Percentiles rank a stretch among this genome's conserved stretches.
Conservation (phyloP, 768 basidiomycete species). For the Serendipita sp. region DNA sequence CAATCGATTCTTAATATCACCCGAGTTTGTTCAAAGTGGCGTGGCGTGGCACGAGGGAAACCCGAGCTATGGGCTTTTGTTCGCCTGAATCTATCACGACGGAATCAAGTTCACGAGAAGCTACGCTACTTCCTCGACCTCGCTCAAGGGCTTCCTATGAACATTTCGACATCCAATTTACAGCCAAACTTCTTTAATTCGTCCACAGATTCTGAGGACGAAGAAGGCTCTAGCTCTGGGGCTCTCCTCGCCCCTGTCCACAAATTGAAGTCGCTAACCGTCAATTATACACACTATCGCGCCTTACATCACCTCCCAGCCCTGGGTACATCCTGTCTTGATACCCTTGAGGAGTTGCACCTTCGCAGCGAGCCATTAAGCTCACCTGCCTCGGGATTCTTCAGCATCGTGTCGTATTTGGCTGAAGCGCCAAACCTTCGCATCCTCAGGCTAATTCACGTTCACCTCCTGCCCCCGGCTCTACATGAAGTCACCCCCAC, state of each 20-base stretch:
- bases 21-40: constrained; percentile 3
- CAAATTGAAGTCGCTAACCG: not conserved
- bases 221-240: not conserved
- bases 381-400: constrained; percentile 1
- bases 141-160: not conserved
- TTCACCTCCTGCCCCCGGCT: not conserved
- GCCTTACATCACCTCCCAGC: not conserved
- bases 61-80: constrained; percentile 1
- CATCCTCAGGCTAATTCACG: not conserved
- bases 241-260: not conserved
- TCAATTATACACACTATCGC: not conserved
- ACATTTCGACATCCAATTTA: not conserved
- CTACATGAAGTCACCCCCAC: not conserved
- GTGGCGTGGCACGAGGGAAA: not conserved
- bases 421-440: constrained; percentile 1
- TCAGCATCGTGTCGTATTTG: not conserved
- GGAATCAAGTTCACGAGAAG: constrained; percentile 1
- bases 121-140: constrained; percentile 1
- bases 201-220: constrained; percentile 1
- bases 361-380: not conserved
- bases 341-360: constrained; percentile 1
- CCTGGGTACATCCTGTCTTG: not conserved
- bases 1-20: not conserved
- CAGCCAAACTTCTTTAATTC: constrained; percentile 1
- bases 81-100: not conserved